Base-by-base conservation (phyloP, 2,329 filamentous ascomycete species). In the Graphilbum fragrans region DNA sequence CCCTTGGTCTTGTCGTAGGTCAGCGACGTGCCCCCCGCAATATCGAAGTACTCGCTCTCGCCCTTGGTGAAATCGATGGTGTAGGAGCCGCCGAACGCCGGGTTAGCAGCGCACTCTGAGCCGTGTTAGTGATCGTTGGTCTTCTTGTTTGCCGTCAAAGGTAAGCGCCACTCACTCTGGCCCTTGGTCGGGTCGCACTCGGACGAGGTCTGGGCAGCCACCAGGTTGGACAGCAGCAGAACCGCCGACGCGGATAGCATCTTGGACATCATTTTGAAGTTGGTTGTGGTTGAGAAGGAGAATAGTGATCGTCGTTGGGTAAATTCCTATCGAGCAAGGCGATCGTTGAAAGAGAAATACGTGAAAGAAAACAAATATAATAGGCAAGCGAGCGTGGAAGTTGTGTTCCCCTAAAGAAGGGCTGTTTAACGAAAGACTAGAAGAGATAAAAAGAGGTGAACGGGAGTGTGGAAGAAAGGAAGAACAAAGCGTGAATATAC, bases 1-100 rank as follows among this genome's bases (percentile, higher is more conserved):
- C 73, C 73, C 32, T 66, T 59, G 41, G 50, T 49, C 35, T 49
- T 37, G 51, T 64, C 61, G 56, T 74, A 74, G 25, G 51, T 55
- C 40, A 77, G 49, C 21, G 48, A 58, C 47, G 72, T 75, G 45
- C 69, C 72, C 6, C 56, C 58, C 36, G 65, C 61, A 37, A 53
- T 48, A 25, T 57, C 59, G 59, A 77, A 72, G 52, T 63, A 59
- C 6, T 74, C 67, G 47, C 80, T 87, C 29, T 66, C 57, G 43
- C 84, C 84, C 59, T 81, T 69, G 45, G 77, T 82, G 65, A 94
- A 92, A 66, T 94, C 86, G 57, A 88, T 78, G 44, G 52, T 50
- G 40, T 63, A 51, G 34, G 59, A 64, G 64, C 58, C 77, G 40
- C 84, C 86, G 14, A 95, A 70, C 11, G 88, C 90, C 47, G 82